A percentile compares a stretch with the other conserved stretches of the same genome.
Conservation (phyloP, 768 basidiomycete species). For the Amanita inopinata region DNA sequence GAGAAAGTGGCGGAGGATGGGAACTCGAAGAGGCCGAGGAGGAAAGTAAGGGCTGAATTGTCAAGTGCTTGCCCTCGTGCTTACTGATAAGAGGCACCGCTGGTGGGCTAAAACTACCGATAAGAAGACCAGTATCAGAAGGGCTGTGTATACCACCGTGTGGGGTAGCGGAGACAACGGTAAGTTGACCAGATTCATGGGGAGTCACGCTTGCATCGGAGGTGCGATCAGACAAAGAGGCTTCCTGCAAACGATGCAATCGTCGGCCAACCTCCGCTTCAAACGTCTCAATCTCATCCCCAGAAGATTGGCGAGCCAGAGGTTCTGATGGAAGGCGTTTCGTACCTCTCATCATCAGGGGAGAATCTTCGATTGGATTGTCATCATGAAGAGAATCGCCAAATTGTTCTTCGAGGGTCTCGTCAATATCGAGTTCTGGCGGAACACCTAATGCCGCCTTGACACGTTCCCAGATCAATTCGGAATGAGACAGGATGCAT, state of each 20-base stretch:
- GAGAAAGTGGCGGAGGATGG: constrained; percentile 29
- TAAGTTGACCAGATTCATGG: no score
- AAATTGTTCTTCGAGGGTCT: constrained; percentile 18
- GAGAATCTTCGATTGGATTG: constrained; percentile 37
- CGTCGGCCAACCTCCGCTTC: no score
- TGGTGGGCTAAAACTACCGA: background rate
- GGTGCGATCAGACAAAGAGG: no score
- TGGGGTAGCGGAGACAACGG: no score
- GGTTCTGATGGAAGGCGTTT: no score
- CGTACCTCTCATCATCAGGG: constrained; percentile 19
- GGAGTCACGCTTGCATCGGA: no score
- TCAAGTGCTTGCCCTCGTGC: constrained; percentile 14
- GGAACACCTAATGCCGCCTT: constrained; percentile 85
- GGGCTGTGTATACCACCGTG: background rate
- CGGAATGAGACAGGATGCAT: constrained; percentile 68
- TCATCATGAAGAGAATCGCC: constrained; percentile 21
- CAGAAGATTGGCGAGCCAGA: no score
- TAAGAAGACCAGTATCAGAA: background rate
- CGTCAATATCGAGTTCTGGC: constrained; percentile 67
- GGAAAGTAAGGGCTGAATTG: constrained; percentile 48
- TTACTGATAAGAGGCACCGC: constrained; percentile 6
- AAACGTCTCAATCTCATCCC: no score
- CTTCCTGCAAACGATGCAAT: background rate
- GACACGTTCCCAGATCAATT: constrained; percentile 87
- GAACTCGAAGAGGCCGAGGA: constrained; percentile 17